Conservation (phyloP, 2,329 filamentous ascomycete genomes). For the Ophiostoma tasmaniense region DNA sequence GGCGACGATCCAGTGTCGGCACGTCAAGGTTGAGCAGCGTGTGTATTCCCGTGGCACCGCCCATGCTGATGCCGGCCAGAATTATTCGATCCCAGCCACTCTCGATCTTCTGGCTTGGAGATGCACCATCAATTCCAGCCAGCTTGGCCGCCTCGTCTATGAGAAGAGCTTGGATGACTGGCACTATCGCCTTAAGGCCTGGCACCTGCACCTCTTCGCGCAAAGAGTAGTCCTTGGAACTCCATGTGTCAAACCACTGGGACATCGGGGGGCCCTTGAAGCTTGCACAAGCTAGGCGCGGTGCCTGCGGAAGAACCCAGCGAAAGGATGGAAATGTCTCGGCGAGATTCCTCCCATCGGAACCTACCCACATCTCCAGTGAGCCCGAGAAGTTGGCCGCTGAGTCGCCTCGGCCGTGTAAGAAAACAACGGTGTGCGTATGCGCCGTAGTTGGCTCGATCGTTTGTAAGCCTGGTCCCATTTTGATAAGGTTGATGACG, state of each 20-base stretch:
- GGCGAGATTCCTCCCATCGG: constrained; percentile 26
- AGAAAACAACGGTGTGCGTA: constrained; percentile 36
- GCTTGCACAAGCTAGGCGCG: constrained; percentile 22
- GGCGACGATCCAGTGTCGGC: constrained; percentile 1
- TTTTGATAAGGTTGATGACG: neutral
- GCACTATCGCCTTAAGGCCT: constrained; percentile 33
- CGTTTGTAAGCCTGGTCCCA: neutral
- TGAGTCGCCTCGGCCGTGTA: constrained; percentile 36
- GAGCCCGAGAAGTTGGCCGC: constrained; percentile 24
- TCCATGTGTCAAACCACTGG: constrained; percentile 38
- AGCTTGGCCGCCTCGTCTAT: constrained; percentile 24
- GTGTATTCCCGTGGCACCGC: constrained; percentile 27
- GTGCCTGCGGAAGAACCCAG: constrained; percentile 42
- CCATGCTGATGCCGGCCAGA: constrained; percentile 39
- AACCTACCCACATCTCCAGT: constrained; percentile 20
- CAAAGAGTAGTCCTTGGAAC: constrained; percentile 32
- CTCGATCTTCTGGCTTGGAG: neutral
- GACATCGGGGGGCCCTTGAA: constrained; percentile 23
- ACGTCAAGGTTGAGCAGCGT: constrained; percentile 15
- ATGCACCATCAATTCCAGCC: constrained; percentile 19
- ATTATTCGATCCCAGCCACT: constrained; percentile 27
- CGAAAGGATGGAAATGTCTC: constrained; percentile 36
- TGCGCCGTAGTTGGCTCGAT: constrained; percentile 21
- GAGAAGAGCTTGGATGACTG: constrained; percentile 28
- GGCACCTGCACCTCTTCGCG: constrained; percentile 34